phyloP scores from a whole-genome alignment of 345 rosid species.

The Eucalyptus albens region DNA sequence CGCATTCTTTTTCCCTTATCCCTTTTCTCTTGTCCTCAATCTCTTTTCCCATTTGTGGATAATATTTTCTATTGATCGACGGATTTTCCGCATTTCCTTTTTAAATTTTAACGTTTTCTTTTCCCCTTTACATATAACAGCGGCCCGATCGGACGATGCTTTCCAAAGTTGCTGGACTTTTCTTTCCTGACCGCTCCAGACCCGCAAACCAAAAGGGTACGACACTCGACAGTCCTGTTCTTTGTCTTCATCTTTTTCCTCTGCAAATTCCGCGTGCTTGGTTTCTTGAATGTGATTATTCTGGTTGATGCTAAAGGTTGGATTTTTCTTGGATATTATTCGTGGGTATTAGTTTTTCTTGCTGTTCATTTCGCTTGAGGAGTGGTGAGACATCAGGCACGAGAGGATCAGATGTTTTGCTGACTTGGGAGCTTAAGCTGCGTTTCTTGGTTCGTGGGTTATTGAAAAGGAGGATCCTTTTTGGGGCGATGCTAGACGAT shows the following conservation, averaged over 20 bases:
- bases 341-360: neutral
- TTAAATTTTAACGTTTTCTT: neutral
- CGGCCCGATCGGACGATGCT: neutral
- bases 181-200: neutral
- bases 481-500: neutral
- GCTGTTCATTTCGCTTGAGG: neutral
- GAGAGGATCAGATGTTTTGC: neutral
- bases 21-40: neutral
- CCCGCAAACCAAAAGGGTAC: neutral
- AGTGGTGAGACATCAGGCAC: neutral
- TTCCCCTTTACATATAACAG: neutral
- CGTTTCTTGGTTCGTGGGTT: neutral
- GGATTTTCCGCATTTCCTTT: neutral
- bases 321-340: neutral
- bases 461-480: neutral
- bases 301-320: neutral
- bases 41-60: neutral
- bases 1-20: neutral
- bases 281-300: neutral
- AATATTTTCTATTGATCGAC: neutral
- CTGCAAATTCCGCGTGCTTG: neutral
- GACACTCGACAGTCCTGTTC: neutral
- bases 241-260: neutral
- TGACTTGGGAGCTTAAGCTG: neutral
- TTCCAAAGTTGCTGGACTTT: neutral